Evolutionary conservation across 345 rosid species (phyloP).

Genomic region (Populus alba): DNA sequence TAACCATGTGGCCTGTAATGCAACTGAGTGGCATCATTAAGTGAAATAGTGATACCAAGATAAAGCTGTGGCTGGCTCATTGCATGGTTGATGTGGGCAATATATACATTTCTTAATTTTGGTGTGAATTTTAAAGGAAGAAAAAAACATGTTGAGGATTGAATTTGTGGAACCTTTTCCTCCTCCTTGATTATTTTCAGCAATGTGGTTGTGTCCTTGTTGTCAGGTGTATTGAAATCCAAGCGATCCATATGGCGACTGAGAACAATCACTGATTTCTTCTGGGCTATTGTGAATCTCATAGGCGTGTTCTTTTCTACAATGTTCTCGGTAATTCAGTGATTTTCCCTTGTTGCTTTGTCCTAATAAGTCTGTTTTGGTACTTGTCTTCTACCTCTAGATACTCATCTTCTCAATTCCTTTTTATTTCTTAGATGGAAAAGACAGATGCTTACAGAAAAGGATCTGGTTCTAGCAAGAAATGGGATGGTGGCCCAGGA

Average conservation of each 20-base stretch:
- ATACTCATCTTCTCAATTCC: neutral
- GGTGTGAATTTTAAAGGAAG: neutral
- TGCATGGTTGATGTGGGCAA: neutral
- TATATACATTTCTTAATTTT: neutral
- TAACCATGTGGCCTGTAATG: neutral
- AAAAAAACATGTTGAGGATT: neutral
- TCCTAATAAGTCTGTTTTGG: neutral
- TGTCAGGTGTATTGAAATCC: slow-evolving; percentile 51
- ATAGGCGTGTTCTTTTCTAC: slow-evolving; percentile 62
- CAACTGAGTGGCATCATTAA: neutral
- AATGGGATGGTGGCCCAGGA: slow-evolving; percentile 85
- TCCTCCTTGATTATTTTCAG: neutral
- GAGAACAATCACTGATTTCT: slow-evolving; percentile 58
- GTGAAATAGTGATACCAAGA: neutral
- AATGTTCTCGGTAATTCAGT: slow-evolving; percentile 59
- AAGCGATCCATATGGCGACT: slow-evolving; percentile 64
- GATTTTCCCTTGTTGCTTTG: neutral
- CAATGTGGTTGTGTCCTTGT: neutral
- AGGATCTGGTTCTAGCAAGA: slow-evolving; percentile 68
- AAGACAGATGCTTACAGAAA: slow-evolving; percentile 68
- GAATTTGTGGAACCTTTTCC: neutral
- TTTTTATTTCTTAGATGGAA: slow-evolving; percentile 60
- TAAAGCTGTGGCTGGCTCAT: neutral
- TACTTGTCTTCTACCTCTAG: neutral
- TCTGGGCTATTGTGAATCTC: slow-evolving; percentile 64